Conservation (phyloP, 192 early-diverging fungal genomes). For the Coemansia sp. region DNA sequence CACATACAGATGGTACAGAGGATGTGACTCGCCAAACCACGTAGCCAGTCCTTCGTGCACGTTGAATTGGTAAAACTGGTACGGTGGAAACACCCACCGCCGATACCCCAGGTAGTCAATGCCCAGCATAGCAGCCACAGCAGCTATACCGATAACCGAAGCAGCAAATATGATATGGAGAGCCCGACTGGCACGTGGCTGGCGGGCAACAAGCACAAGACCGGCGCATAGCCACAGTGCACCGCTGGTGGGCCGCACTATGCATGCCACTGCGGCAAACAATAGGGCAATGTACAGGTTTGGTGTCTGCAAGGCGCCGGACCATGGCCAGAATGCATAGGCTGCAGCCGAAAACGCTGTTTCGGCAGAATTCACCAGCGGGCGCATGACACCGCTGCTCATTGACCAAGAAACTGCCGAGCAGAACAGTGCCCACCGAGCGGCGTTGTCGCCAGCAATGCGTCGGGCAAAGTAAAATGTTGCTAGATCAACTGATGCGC, state of each 20-base stretch:
- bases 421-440: slow-evolving; percentile 56
- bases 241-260: slow-evolving; percentile 86
- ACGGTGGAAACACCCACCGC: slow-evolving; percentile 68
- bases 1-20: slow-evolving; percentile 87
- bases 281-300: slow-evolving; percentile 52
- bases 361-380: slow-evolving; percentile 73
- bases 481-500: slow-evolving; percentile 69
- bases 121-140: slow-evolving; percentile 51
- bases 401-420: slow-evolving; percentile 61
- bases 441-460: slow-evolving; percentile 59
- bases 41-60: slow-evolving; percentile 72
- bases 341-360: slow-evolving; percentile 70
- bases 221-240: slow-evolving; percentile 83
- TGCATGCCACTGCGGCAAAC: slow-evolving; percentile 76
- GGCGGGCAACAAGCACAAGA: slow-evolving; percentile 50
- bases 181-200: slow-evolving; percentile 15
- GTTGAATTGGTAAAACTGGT: slow-evolving; percentile 81
- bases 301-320: background rate
- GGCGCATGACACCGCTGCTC: slow-evolving; percentile 61
- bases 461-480: slow-evolving; percentile 69
- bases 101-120: slow-evolving; percentile 75
- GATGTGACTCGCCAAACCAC: slow-evolving; percentile 91
- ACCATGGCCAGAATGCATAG: slow-evolving; percentile 84
- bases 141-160: slow-evolving; percentile 23
- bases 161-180: slow-evolving; percentile 13